phyloP scores from a whole-genome alignment of 495 filamentous ascomycete genomes.

The Stereocaulon alpinum region DNA sequence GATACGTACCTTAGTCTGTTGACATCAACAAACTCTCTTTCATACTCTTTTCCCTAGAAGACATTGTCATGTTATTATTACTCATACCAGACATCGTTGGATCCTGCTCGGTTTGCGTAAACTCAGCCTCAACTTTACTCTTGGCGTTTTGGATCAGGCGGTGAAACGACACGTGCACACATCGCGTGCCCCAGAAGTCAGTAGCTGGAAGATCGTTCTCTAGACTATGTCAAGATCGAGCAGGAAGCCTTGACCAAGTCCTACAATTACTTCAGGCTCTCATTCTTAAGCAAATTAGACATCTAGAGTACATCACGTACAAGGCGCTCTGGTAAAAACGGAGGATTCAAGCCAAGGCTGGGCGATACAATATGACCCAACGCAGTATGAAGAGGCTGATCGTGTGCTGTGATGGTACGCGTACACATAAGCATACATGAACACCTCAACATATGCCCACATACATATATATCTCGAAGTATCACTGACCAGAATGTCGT shows the following conservation, averaged over 20 bases:
- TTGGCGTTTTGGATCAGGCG: neutral
- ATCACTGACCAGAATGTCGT: neutral
- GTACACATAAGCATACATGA: neutral
- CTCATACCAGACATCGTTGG: too few relatives aligned
- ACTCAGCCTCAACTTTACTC: neutral
- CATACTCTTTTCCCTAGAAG: too few relatives aligned
- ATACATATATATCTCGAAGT: neutral
- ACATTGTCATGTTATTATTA: too few relatives aligned
- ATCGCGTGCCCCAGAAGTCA: neutral
- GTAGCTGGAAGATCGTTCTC: neutral
- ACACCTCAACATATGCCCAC: neutral
- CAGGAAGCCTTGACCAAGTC: neutral
- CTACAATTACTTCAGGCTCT: neutral
- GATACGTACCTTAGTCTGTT: neutral
- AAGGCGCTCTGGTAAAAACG: neutral
- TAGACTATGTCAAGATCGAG: conserved; percentile 13
- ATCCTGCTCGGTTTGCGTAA: neutral
- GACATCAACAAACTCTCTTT: conserved; percentile 1
- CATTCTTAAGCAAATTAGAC: neutral
- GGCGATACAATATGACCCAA: neutral
- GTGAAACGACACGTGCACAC: neutral
- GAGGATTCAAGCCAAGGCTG: neutral
- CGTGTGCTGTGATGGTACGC: conserved; percentile 22
- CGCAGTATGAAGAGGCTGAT: conserved; percentile 19
- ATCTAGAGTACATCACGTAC: neutral